phyloP scores from a whole-genome alignment of 2,329 filamentous ascomycete species.

The Exophiala viscosa region DNA sequence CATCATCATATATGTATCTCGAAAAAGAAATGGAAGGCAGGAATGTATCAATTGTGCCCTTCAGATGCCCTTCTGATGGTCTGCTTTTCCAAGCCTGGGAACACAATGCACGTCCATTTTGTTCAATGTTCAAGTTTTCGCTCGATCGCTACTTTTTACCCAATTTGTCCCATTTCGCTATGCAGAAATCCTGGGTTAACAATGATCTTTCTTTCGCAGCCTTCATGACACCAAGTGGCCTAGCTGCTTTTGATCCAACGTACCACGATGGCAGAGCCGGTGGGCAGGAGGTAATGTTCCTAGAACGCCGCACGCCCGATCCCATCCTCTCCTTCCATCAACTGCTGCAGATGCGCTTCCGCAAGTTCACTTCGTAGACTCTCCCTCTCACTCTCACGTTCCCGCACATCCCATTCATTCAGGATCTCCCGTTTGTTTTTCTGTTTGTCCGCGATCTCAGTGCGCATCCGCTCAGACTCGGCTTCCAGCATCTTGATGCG shows the following conservation, averaged over 20 bases:
- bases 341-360: conserved; percentile 45
- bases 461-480: conserved; percentile 44
- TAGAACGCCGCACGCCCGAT: conserved; percentile 41
- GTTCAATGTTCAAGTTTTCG: too few relatives aligned
- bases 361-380: conserved; percentile 47
- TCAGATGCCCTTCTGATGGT: too few relatives aligned
- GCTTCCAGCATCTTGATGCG: conserved; percentile 44
- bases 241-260: too few relatives aligned
- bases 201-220: too few relatives aligned
- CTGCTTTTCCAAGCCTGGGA: too few relatives aligned
- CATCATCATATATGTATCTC: background rate
- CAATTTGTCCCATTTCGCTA: too few relatives aligned
- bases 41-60: background rate
- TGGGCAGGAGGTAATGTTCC: background rate
- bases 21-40: background rate
- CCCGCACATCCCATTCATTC: conserved; percentile 47
- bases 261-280: too few relatives aligned
- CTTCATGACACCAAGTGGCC: too few relatives aligned
- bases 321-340: conserved; percentile 44
- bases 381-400: conserved; percentile 46
- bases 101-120: too few relatives aligned
- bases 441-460: conserved; percentile 45
- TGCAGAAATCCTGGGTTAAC: too few relatives aligned
- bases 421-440: conserved; percentile 39
- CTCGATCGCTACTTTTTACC: too few relatives aligned